Evolutionary conservation across 2,329 filamentous ascomycete genomes (phyloP), one percentile per base, ranked within the genome.

Genomic region (Fusarium xyrophilum): DNA sequence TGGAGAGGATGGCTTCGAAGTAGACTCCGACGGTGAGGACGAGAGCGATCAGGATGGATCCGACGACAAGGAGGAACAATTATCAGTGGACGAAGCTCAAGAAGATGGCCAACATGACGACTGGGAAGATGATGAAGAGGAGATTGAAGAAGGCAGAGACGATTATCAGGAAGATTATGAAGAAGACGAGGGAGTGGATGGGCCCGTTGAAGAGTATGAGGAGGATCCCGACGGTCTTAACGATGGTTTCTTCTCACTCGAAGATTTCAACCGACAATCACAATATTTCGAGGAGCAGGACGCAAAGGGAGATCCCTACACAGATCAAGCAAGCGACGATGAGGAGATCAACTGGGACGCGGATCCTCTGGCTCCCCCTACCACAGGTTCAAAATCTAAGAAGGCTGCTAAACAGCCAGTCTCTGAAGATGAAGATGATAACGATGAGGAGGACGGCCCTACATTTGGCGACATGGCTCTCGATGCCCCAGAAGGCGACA

Each of bases 181-280:
- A 0, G 76, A 76, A 7, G 77, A 80, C 3, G 79, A 80, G 0
- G 79, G 82, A 6, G 79, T 79, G 1, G 81, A 82, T 3, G 80
- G 81, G 2, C 77, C 79, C 0, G 82, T 82, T 1, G 83, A 85
- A 1, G 84, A 85, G 5, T 83, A 81, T 2, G 79, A 80, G 14
- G 81, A 84, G 6, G 84, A 98, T 74, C 89, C 89, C 7, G 85
- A 96, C 75, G 93, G 93, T 10, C 87, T 99, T 33, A 98, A 99
- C 75, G 96, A 99, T 76, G 95, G 93, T 8, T 99, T 99, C 82
- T 99, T 99, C 81, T 97, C 93, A 19, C 95, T 99, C 73, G 94
- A 98, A 74, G 89, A 96, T 63, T 99, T 99, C 86, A 99, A 99
- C 83, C 93, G 91, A 76, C 92, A 96, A 76, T 93, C 93, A 4